phyloP scores from a whole-genome alignment of 345 rosid species.

The Linum tenue region DNA sequence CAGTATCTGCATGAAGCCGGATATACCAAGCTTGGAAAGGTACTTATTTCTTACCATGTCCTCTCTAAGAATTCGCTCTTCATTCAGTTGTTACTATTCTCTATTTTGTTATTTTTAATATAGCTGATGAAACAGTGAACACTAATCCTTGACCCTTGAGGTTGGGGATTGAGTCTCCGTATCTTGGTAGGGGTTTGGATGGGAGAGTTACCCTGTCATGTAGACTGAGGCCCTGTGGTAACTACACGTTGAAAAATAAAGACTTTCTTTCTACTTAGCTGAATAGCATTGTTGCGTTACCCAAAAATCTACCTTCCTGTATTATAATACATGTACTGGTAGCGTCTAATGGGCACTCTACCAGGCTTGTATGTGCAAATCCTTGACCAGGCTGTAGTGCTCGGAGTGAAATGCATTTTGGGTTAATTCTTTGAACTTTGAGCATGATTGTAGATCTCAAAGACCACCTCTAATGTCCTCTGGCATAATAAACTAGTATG shows the following conservation, averaged over 20 bases:
- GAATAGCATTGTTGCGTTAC: too few species aligned
- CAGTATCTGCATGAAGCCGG: constrained; percentile 98
- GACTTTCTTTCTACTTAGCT: too few species aligned
- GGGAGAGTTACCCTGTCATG: too few species aligned
- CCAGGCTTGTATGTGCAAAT: neutral
- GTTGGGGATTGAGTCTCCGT: too few species aligned
- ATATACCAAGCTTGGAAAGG: constrained; percentile 89
- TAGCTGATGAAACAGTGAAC: too few species aligned
- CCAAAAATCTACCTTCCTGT: too few species aligned
- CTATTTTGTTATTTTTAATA: neutral
- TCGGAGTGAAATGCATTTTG: neutral
- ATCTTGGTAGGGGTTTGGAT: too few species aligned
- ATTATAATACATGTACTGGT: too few species aligned
- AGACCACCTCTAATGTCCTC: neutral
- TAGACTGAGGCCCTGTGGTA: too few species aligned
- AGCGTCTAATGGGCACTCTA: neutral
- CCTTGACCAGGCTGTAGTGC: neutral
- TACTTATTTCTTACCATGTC: constrained; percentile 16
- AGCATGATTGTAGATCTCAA: neutral
- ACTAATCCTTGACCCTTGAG: too few species aligned
- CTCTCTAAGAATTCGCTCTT: neutral
- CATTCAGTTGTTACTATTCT: neutral
- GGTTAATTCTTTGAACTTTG: neutral
- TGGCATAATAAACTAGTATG: neutral
- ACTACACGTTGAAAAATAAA: too few species aligned